A percentile compares a stretch with the other conserved stretches of the same genome.
Evolutionary conservation across 345 rosid genomes (phyloP).

Genomic region (Lumnitzera littorea): DNA sequence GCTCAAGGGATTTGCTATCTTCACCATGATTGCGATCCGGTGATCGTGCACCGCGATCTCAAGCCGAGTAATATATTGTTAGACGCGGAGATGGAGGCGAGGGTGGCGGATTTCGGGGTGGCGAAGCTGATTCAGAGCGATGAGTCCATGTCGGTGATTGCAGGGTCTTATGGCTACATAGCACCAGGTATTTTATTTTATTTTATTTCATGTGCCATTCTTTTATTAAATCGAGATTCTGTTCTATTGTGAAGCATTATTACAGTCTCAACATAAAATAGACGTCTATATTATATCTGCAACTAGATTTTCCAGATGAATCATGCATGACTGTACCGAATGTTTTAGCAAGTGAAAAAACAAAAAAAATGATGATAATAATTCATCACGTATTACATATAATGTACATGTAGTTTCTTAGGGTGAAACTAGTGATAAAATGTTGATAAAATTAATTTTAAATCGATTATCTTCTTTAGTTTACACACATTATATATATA

Average conservation of each 20-base stretch:
- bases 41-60: conserved; percentile 86
- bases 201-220: not conserved
- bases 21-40: conserved; percentile 95
- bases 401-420: too few relatives aligned
- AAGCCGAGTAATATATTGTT: conserved; percentile 84
- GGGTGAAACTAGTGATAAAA: too few relatives aligned
- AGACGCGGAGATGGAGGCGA: conserved; percentile 89
- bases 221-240: not conserved
- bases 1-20: conserved; percentile 98
- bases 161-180: conserved; percentile 97
- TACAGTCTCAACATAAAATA: too few relatives aligned
- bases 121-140: conserved; percentile 80
- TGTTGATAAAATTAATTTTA: too few relatives aligned
- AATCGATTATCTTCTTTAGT: too few relatives aligned
- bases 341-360: too few relatives aligned
- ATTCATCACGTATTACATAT: too few relatives aligned
- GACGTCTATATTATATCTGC: too few relatives aligned
- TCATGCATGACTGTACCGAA: too few relatives aligned
- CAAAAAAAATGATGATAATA: too few relatives aligned
- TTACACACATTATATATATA: too few relatives aligned
- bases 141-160: conserved; percentile 96
- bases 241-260: not conserved
- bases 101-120: conserved; percentile 98
- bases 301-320: too few relatives aligned
- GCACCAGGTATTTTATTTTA: conserved; percentile 63